Evolutionary conservation across 2,329 filamentous ascomycete genomes (phyloP).

Genomic region (Pseudogymnoascus sp.): DNA sequence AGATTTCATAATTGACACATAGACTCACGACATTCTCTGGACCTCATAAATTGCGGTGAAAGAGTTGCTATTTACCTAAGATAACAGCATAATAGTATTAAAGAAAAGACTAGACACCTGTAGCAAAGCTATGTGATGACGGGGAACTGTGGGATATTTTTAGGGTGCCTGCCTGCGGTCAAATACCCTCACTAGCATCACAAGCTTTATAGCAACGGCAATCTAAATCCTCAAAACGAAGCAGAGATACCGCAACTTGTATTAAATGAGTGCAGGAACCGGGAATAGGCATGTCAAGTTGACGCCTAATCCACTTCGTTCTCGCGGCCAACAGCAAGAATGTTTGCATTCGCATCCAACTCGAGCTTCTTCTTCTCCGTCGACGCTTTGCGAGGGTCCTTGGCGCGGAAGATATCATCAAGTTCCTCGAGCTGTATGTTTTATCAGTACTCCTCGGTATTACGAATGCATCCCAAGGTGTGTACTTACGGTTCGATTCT

Average conservation of each 20-base stretch:
- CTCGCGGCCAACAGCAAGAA: slow-evolving; percentile 2
- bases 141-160: not conserved
- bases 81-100: not conserved
- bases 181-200: not conserved
- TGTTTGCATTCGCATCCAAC: slow-evolving; percentile 23
- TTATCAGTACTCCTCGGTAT: not conserved
- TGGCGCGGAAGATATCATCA: slow-evolving; percentile 39
- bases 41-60: not conserved
- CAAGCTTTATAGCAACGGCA: not conserved
- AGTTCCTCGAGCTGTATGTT: slow-evolving; percentile 39
- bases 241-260: not conserved
- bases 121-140: not conserved
- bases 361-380: slow-evolving; percentile 33
- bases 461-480: not conserved
- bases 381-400: slow-evolving; percentile 38
- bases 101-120: not conserved
- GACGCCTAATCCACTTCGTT: not conserved
- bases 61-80: not conserved
- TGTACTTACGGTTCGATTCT: slow-evolving; percentile 32
- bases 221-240: not conserved
- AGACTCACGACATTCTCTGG: not conserved
- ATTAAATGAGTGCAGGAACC: not conserved
- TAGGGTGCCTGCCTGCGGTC: not conserved
- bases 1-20: not conserved
- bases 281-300: not conserved